Percentiles rank a stretch among this genome's conserved stretches.
Evolutionary conservation across 257 asterid species (phyloP).

Genomic region (Eustoma russellianum): DNA sequence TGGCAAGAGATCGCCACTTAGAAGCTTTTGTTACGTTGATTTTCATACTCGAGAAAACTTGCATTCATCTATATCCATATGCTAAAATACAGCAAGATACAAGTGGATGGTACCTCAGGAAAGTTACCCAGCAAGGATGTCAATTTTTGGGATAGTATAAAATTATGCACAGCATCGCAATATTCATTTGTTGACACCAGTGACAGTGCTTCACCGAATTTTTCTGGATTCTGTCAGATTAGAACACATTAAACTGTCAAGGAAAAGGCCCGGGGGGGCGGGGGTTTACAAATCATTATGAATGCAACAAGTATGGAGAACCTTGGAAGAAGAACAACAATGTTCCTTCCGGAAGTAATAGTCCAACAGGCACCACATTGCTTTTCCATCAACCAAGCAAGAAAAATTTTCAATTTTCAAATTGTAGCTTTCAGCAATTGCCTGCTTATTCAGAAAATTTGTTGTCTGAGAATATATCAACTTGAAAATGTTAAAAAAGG

Average conservation of each 20-base stretch:
- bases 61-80: not conserved
- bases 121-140: constrained; percentile 82
- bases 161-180: constrained; percentile 95
- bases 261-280: not conserved
- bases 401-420: constrained; percentile 62
- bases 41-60: no score
- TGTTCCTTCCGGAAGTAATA: constrained; percentile 84
- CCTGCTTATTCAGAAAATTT: constrained; percentile 38
- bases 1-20: no score
- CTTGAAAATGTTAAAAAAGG: not conserved
- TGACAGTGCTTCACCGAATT: constrained; percentile 49
- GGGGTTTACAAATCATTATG: not conserved
- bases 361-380: constrained; percentile 99
- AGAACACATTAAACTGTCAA: constrained; percentile 10
- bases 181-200: constrained; percentile 81
- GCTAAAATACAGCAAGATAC: not conserved
- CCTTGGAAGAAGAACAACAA: constrained; percentile 57
- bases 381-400: constrained; percentile 84
- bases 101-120: constrained; percentile 66
- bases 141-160: constrained; percentile 82
- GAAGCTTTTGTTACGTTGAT: no score
- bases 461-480: not conserved
- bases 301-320: constrained; percentile 13
- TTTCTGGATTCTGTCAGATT: constrained; percentile 42
- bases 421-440: constrained; percentile 66